A percentile compares a stretch with the other conserved stretches of the same genome.
phyloP scores from a whole-genome alignment of 23 red algal genomes.

The Cyanidium caldarium region DNA sequence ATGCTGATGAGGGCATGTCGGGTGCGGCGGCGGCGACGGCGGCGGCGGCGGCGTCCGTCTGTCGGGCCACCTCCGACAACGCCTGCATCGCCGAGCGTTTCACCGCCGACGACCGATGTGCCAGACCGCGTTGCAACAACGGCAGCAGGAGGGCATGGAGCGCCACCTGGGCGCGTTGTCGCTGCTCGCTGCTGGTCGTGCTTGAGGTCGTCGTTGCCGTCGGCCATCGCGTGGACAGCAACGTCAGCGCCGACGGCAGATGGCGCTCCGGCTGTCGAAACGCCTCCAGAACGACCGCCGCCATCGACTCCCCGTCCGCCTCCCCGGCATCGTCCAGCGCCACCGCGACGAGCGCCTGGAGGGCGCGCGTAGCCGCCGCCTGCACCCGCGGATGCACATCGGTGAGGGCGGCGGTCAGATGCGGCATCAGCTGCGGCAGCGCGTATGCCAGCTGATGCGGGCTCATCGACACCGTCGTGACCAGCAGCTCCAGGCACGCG shows the following conservation, averaged over 20 bases:
- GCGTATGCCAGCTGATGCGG: constrained; percentile 66
- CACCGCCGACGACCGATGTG: neutral
- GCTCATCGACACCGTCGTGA: constrained; percentile 74
- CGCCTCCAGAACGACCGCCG: constrained; percentile 25
- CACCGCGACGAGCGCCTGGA: constrained; percentile 32
- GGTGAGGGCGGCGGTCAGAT: constrained; percentile 54
- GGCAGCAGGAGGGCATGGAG: constrained; percentile 6
- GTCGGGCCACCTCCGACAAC: neutral
- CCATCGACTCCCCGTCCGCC: constrained; percentile 14
- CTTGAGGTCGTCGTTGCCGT: too few relatives aligned
- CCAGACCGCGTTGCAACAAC: neutral
- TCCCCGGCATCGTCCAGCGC: constrained; percentile 17
- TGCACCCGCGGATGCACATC: constrained; percentile 91
- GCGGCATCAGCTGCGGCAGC: constrained; percentile 72
- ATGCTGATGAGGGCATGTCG: too few relatives aligned
- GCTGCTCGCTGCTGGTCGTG: too few relatives aligned
- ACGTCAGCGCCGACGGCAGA: neutral
- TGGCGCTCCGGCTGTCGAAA: constrained; percentile 4
- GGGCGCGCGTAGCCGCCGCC: constrained; percentile 9
- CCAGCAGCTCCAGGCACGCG: constrained; percentile 57
- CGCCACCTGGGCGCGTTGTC: too few relatives aligned
- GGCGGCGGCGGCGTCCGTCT: too few relatives aligned
- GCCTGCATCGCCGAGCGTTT: neutral
- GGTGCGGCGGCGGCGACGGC: too few relatives aligned
- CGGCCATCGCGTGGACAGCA: too few relatives aligned